phyloP scores from a whole-genome alignment of 257 asterid genomes.

The Solanum bukasovii region DNA sequence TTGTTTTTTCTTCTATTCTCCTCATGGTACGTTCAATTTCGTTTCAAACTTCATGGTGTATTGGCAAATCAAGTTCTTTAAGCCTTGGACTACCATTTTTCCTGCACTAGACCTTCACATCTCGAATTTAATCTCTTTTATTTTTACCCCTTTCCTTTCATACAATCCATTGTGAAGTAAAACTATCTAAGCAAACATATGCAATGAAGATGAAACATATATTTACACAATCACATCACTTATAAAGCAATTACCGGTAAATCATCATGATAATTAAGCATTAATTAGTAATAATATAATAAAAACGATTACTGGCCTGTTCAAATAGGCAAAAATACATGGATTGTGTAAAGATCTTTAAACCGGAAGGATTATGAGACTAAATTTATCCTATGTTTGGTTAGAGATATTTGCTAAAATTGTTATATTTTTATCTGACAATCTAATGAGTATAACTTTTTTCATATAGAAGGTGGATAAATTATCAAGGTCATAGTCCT shows the following conservation, averaged over 20 bases:
- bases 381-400: not conserved
- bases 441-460: not conserved
- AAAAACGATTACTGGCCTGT: not conserved
- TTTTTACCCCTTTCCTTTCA: not conserved
- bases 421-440: not conserved
- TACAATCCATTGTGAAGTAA: not conserved
- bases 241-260: not conserved
- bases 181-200: not conserved
- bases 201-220: not conserved
- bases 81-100: not conserved
- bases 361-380: not conserved
- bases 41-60: not conserved
- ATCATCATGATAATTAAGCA: not conserved
- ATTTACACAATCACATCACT: not conserved
- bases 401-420: not conserved
- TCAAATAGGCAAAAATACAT: not conserved
- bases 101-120: not conserved
- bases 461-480: not conserved
- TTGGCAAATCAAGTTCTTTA: not conserved
- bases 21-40: constrained; percentile 40
- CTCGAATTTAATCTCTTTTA: not conserved
- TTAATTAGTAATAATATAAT: not conserved
- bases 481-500: not conserved
- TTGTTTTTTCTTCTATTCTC: constrained; percentile 51
- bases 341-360: not conserved